Evolutionary conservation across 2,329 filamentous ascomycete genomes (phyloP).

Genomic region (Alternaria tenuissima): DNA sequence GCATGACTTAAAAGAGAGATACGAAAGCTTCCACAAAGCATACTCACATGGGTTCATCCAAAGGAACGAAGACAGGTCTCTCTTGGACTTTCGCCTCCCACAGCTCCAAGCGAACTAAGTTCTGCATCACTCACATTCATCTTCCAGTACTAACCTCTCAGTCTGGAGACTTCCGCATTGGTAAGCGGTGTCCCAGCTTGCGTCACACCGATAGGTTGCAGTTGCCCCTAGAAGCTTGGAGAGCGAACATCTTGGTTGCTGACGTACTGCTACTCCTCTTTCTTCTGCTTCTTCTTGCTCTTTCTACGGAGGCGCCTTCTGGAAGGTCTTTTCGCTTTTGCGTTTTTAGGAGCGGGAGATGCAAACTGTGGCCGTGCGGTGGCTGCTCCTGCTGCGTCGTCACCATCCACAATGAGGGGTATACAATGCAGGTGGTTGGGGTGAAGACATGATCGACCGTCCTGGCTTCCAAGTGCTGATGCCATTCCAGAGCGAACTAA

Average conservation of each 20-base stretch:
- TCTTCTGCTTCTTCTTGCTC: neutral
- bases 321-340: neutral
- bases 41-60: neutral
- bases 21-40: neutral
- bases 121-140: neutral
- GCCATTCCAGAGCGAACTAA: neutral
- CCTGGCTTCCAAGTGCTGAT: neutral
- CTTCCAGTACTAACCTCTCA: neutral
- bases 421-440: no score
- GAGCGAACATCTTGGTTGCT: neutral
- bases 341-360: neutral
- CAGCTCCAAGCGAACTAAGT: no score
- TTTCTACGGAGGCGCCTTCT: neutral
- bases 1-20: neutral
- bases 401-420: neutral
- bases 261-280: neutral
- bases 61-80: neutral
- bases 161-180: neutral
- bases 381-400: neutral
- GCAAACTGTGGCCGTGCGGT: neutral
- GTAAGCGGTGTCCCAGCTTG: conserved; percentile 1
- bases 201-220: neutral
- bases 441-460: neutral
- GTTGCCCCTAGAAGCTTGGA: neutral
- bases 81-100: neutral